Evolutionary conservation across 305 asterid genomes (phyloP).

Genomic region (Plantago lanceolata): DNA sequence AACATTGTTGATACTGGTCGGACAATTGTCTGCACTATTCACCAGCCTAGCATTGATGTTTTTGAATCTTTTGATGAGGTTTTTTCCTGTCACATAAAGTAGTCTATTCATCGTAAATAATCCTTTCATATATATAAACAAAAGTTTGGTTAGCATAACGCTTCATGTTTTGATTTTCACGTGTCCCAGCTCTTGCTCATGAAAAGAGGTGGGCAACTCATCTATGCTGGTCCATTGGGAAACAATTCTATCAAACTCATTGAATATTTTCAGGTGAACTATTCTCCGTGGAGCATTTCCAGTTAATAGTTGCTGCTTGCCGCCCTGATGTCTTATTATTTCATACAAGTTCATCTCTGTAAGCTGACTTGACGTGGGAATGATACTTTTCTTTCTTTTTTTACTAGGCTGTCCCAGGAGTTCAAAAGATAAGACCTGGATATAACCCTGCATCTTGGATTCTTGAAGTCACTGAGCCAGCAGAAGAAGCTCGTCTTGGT

Average conservation of each 20-base stretch:
- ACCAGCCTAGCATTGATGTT: slow-evolving; percentile 76
- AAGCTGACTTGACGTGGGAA: slow-evolving; percentile 15
- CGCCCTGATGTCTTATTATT: slow-evolving; percentile 11
- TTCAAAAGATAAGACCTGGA: slow-evolving; percentile 48
- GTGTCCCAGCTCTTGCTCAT: slow-evolving; percentile 53
- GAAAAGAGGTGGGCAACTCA: slow-evolving; percentile 77
- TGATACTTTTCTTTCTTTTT: slow-evolving; percentile 8
- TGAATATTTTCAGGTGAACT: slow-evolving; percentile 59
- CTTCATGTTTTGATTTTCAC: slow-evolving; percentile 18
- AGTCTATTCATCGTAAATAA: not conserved
- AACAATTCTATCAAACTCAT: slow-evolving; percentile 47
- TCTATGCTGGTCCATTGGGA: slow-evolving; percentile 73
- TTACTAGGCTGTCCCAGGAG: slow-evolving; percentile 55
- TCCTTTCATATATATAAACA: not conserved
- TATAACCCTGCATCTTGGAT: slow-evolving; percentile 82
- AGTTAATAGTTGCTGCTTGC: slow-evolving; percentile 4
- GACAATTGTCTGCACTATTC: slow-evolving; percentile 80
- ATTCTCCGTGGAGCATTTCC: not conserved
- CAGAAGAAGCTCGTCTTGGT: slow-evolving; percentile 53
- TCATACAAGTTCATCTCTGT: not conserved
- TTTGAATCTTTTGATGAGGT: slow-evolving; percentile 84
- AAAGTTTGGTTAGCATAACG: not conserved
- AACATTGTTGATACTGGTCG: slow-evolving; percentile 76
- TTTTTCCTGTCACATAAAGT: slow-evolving; percentile 7
- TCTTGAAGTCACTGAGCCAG: slow-evolving; percentile 63